These are phyloP conservation scores for Raffaelea arxii DNA, from an alignment of 2,329 filamentous ascomycete species.

Conservation along the genomic window DNA sequence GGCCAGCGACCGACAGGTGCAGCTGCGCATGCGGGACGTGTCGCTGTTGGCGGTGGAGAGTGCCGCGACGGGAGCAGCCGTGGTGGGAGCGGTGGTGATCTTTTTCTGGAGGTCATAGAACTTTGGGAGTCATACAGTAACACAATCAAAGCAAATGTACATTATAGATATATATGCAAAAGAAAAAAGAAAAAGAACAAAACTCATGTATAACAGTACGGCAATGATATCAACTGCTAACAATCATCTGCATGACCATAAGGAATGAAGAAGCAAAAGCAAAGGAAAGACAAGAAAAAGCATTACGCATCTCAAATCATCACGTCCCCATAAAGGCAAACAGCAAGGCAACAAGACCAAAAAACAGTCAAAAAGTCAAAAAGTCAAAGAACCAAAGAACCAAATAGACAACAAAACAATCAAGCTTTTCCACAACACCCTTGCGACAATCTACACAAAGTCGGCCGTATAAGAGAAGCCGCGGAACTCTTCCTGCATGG, in stretches of 20 bases:
- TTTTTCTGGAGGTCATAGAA: background rate
- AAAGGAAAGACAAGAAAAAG: no score
- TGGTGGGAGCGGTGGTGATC: conserved; percentile 7
- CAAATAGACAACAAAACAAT: background rate
- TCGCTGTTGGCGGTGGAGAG: conserved; percentile 62
- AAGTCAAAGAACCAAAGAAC: background rate
- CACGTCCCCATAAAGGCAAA: no score
- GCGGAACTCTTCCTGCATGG: conserved; percentile 99
- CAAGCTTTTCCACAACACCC: no score
- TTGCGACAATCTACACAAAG: conserved; percentile 73
- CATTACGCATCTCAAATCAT: no score
- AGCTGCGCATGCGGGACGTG: conserved; percentile 58
- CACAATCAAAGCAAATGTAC: no score
- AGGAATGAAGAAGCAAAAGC: background rate
- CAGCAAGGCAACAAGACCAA: background rate
- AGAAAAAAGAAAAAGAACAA: conserved; percentile 2
- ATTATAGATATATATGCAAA: background rate
- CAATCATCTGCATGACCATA: background rate
- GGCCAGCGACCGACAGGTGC: conserved; percentile 54
- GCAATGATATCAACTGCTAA: no score
- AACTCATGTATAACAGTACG: background rate
- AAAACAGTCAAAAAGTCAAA: background rate
- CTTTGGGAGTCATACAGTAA: no score
- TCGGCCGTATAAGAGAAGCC: conserved; percentile 97
- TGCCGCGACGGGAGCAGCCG: conserved; percentile 49